Conservation (phyloP, 306 rosid genomes). For the Urtica urens region DNA sequence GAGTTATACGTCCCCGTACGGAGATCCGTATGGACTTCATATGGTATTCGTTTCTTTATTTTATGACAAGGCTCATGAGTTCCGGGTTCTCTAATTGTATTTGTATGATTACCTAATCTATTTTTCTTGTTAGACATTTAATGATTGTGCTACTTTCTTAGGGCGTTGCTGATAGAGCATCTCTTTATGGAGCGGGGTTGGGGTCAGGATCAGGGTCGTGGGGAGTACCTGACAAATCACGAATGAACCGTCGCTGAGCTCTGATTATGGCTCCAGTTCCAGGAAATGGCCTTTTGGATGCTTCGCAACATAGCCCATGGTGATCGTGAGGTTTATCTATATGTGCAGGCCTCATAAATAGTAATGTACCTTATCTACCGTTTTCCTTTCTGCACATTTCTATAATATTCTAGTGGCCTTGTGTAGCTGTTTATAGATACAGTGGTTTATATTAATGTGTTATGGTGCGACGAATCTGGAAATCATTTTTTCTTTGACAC, state of each 20-base stretch:
- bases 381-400: constrained; percentile 30
- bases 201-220: constrained; percentile 53
- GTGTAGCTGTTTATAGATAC: constrained; percentile 10
- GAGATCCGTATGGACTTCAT: constrained; percentile 60
- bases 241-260: constrained; percentile 56
- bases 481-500: neutral
- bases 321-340: constrained; percentile 31
- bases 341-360: constrained; percentile 30
- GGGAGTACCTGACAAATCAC: constrained; percentile 63
- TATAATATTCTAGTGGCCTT: constrained; percentile 30
- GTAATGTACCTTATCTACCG: constrained; percentile 31
- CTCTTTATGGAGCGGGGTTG: constrained; percentile 42
- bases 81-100: neutral
- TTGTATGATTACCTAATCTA: neutral
- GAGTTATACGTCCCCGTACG: constrained; percentile 38
- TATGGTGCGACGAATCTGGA: neutral
- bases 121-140: neutral
- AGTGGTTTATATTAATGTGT: constrained; percentile 5
- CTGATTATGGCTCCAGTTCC: constrained; percentile 20
- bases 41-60: constrained; percentile 34
- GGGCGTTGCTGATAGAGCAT: constrained; percentile 55
- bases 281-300: constrained; percentile 18
- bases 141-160: constrained; percentile 21
- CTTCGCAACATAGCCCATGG: constrained; percentile 19
- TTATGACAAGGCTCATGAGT: neutral